Conservation (phyloP, 2,329 filamentous ascomycete genomes). For the Microsporum canis region DNA sequence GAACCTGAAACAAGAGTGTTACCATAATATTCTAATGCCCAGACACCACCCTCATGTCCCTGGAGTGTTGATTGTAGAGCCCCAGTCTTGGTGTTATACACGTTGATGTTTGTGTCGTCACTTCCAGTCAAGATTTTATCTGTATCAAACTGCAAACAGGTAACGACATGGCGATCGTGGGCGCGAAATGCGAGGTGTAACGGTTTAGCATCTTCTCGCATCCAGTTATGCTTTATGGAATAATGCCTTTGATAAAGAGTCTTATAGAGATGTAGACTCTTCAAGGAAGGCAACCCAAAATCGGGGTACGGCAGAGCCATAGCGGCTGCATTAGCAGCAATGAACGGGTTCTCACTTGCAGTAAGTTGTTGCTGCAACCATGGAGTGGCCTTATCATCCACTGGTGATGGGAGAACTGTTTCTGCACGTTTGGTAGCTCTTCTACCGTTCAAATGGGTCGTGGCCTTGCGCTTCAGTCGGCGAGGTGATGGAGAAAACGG, state of each 20-base stretch:
- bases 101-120: constrained; percentile 93
- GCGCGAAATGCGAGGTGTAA: constrained; percentile 92
- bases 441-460: constrained; percentile 34
- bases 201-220: constrained; percentile 67
- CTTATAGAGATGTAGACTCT: constrained; percentile 86
- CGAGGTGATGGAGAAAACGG: constrained; percentile 14
- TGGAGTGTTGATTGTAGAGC: constrained; percentile 70
- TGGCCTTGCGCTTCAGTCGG: constrained; percentile 40
- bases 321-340: constrained; percentile 67
- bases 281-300: constrained; percentile 64
- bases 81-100: constrained; percentile 94
- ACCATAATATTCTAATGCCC: constrained; percentile 92
- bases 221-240: constrained; percentile 87
- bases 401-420: constrained; percentile 26
- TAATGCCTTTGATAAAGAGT: constrained; percentile 88
- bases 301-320: constrained; percentile 70
- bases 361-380: constrained; percentile 38
- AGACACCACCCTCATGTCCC: constrained; percentile 93
- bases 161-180: constrained; percentile 91
- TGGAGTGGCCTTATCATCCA: constrained; percentile 31
- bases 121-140: constrained; percentile 97
- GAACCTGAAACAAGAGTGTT: constrained; percentile 93
- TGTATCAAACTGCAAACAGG: constrained; percentile 91
- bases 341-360: constrained; percentile 68
- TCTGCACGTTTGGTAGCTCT: constrained; percentile 49